phyloP scores from a whole-genome alignment of 2,329 filamentous ascomycete genomes.

The Didymella segeticola region DNA sequence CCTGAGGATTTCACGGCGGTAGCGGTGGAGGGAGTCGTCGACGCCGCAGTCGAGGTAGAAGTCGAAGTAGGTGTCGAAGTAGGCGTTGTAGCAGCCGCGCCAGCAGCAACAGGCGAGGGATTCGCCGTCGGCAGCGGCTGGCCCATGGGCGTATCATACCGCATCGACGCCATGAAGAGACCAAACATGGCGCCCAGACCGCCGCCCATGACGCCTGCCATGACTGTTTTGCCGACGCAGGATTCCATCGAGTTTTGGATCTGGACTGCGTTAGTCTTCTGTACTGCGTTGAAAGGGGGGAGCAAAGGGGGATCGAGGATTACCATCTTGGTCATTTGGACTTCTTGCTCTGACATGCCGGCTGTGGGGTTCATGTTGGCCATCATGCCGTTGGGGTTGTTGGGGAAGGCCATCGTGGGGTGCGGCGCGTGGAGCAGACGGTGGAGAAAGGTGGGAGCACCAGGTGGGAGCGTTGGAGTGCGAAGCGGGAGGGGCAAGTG shows the following conservation, averaged over 20 bases:
- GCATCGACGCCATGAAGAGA: constrained; percentile 98
- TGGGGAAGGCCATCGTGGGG: constrained; percentile 43
- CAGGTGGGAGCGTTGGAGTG: no score
- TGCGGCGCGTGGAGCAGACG: background rate
- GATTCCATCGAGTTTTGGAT: constrained; percentile 89
- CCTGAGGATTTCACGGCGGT: constrained; percentile 25
- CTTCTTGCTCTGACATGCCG: constrained; percentile 54
- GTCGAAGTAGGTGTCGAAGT: no score
- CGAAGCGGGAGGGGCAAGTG: background rate
- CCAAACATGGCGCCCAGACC: constrained; percentile 93
- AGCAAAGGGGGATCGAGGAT: background rate
- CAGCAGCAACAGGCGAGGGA: constrained; percentile 41
- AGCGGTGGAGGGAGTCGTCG: no score
- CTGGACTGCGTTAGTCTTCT: constrained; percentile 52
- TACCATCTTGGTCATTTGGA: constrained; percentile 58
- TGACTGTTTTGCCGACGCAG: constrained; percentile 84
- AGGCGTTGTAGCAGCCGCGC: constrained; percentile 21
- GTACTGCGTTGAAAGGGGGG: background rate
- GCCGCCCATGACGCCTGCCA: constrained; percentile 93
- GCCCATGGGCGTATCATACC: constrained; percentile 91
- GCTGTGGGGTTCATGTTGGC: constrained; percentile 43
- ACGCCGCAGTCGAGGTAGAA: constrained; percentile 39
- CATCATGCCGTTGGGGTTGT: constrained; percentile 32
- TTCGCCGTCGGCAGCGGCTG: constrained; percentile 11
- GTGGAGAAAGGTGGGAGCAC: background rate